Conservation (phyloP, 164 flowering plant genomes). For the Aristolochia fimbriata region DNA sequence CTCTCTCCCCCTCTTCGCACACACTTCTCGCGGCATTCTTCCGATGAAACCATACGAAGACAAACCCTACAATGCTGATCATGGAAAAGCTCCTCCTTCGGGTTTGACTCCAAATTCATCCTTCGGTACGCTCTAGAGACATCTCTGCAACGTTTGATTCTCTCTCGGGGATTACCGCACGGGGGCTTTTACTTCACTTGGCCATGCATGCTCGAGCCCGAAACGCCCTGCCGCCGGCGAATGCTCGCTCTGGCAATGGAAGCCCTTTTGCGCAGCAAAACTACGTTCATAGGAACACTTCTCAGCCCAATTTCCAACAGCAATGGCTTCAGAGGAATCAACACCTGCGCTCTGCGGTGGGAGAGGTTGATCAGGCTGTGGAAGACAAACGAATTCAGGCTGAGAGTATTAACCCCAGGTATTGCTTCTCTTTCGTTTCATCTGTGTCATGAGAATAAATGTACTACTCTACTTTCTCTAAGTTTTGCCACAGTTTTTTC, state of each 20-base stretch:
- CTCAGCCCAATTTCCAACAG: neutral
- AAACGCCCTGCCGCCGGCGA: neutral
- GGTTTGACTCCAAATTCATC: neutral
- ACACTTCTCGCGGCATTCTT: too few relatives aligned
- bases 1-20: too few relatives aligned
- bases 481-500: too few relatives aligned
- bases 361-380: neutral
- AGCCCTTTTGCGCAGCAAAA: neutral
- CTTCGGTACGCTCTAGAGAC: neutral
- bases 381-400: conserved; percentile 4
- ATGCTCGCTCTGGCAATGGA: conserved; percentile 1
- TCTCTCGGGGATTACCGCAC: too few relatives aligned
- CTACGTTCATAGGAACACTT: neutral
- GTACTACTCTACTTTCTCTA: too few relatives aligned
- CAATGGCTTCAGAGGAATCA: conserved; percentile 6
- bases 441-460: too few relatives aligned
- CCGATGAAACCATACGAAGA: too few relatives aligned
- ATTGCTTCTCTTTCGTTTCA: neutral
- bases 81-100: neutral
- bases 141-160: neutral
- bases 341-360: neutral
- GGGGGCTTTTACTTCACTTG: too few relatives aligned
- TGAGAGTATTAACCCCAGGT: conserved; percentile 1
- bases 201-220: conserved; percentile 2
- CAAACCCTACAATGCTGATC: too few relatives aligned